Evolutionary conservation across 2,329 filamentous ascomycete species (phyloP).

Genomic region (Amylocarpus encephaloides): DNA sequence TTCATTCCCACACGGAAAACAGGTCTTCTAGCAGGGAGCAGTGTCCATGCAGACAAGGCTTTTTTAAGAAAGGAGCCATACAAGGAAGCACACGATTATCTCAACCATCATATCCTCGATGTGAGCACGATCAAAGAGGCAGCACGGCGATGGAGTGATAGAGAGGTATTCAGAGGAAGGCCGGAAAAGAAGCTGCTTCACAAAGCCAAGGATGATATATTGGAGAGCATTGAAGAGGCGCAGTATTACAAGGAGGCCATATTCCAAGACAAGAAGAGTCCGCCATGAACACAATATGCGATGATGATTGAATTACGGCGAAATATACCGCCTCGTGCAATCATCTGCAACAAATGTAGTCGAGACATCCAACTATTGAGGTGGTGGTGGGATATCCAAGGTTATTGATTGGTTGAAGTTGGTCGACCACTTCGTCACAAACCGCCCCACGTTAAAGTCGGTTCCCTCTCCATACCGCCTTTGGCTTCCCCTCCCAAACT

Average conservation of each 20-base stretch:
- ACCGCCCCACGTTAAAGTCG: background rate
- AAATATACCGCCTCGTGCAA: background rate
- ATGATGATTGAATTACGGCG: background rate
- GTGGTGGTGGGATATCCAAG: background rate
- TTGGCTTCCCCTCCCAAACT: background rate
- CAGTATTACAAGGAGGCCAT: slow-evolving; percentile 70
- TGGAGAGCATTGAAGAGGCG: slow-evolving; percentile 93
- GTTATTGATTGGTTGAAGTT: slow-evolving; percentile 1
- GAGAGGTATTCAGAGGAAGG: slow-evolving; percentile 51
- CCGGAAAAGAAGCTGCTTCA: slow-evolving; percentile 73
- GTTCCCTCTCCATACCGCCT: background rate
- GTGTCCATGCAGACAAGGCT: slow-evolving; percentile 79
- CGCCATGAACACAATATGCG: no score
- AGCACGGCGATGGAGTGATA: slow-evolving; percentile 68
- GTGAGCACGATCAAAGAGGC: slow-evolving; percentile 92
- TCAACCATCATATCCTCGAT: slow-evolving; percentile 88
- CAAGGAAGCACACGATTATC: slow-evolving; percentile 61
- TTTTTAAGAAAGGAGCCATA: slow-evolving; percentile 77
- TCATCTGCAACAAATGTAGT: background rate
- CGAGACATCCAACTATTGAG: background rate
- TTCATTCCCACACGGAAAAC: slow-evolving; percentile 60
- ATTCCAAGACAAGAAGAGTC: slow-evolving; percentile 39
- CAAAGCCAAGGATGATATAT: slow-evolving; percentile 79
- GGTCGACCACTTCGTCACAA: background rate
- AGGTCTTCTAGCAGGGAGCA: slow-evolving; percentile 83